A percentile compares a stretch with the other conserved stretches of the same genome.
Conservation (phyloP, 2,329 filamentous ascomycete species). For the Monilinia laxa region DNA sequence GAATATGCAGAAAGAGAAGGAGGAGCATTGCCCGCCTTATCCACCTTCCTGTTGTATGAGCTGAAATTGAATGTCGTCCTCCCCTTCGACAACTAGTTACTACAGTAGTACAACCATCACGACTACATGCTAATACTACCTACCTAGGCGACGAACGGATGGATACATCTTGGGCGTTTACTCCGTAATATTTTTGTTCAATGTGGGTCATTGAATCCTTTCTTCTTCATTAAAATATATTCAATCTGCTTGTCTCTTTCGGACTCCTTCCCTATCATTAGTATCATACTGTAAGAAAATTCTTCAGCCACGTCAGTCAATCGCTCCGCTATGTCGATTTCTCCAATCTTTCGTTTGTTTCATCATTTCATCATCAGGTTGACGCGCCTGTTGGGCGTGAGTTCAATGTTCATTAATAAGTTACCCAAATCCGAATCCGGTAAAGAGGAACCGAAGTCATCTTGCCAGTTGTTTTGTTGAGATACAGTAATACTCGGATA, state of each 20-base stretch:
- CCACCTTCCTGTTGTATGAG: conserved; percentile 20
- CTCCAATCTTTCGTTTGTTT: background rate
- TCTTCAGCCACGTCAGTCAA: conserved; percentile 19
- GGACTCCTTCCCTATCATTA: conserved; percentile 11
- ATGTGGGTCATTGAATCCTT: conserved; percentile 6
- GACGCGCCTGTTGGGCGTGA: conserved; percentile 12
- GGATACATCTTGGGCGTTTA: conserved; percentile 6
- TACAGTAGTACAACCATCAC: too few species aligned
- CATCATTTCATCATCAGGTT: conserved; percentile 15
- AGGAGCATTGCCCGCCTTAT: conserved; percentile 6
- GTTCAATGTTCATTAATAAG: background rate
- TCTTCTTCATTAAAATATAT: background rate
- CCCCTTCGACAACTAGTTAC: too few species aligned
- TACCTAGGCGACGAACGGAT: background rate
- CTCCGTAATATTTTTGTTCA: background rate
- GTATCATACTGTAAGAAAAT: background rate
- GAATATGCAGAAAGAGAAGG: conserved; percentile 8
- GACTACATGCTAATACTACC: background rate
- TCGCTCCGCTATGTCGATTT: conserved; percentile 7
- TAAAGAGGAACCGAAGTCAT: background rate
- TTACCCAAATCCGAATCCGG: background rate
- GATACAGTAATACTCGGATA: too few species aligned
- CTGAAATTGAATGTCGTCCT: conserved; percentile 13
- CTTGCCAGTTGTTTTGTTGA: background rate
- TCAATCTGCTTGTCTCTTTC: conserved; percentile 4